Evolutionary conservation across 768 basidiomycete species (phyloP).

Genomic region (Hygrocybe coccinea): DNA sequence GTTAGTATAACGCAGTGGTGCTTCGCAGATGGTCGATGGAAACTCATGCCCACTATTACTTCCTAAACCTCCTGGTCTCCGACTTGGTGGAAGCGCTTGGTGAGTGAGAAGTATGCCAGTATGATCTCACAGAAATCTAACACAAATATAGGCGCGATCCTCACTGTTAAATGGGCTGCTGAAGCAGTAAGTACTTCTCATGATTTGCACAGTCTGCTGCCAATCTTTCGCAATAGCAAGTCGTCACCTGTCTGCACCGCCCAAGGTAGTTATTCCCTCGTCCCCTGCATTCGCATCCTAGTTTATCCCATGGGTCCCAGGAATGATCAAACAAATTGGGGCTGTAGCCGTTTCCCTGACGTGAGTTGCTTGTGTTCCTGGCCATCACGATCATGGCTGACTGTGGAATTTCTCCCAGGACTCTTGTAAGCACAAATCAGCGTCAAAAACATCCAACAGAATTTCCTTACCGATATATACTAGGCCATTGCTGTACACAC

Average conservation of each 20-base stretch:
- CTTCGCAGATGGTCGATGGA: slow-evolving; percentile 26
- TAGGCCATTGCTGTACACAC: slow-evolving; percentile 38
- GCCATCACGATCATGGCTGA: background rate
- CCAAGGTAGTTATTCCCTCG: slow-evolving; percentile 26
- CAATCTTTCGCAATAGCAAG: slow-evolving; percentile 16
- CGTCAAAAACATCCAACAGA: background rate
- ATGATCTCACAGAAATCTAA: background rate
- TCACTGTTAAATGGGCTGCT: slow-evolving; percentile 33
- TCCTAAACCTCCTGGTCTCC: slow-evolving; percentile 27
- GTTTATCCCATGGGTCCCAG: slow-evolving; percentile 12
- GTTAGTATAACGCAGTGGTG: slow-evolving; percentile 26
- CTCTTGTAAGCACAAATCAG: background rate
- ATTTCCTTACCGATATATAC: background rate
- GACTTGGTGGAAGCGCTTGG: slow-evolving; percentile 33
- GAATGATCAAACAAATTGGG: slow-evolving; percentile 35
- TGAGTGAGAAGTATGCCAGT: slow-evolving; percentile 11
- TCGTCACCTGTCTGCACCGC: slow-evolving; percentile 28
- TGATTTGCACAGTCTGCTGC: background rate
- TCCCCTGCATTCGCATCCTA: background rate
- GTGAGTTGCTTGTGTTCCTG: slow-evolving; percentile 22
- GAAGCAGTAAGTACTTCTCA: slow-evolving; percentile 26
- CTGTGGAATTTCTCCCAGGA: background rate
- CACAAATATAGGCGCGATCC: slow-evolving; percentile 30
- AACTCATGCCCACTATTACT: slow-evolving; percentile 33
- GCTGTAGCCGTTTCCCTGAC: slow-evolving; percentile 39